These are phyloP conservation scores for Phytophthora citrophthora DNA, from an alignment of 352 stramenopile genomes.

Conservation along the genomic window DNA sequence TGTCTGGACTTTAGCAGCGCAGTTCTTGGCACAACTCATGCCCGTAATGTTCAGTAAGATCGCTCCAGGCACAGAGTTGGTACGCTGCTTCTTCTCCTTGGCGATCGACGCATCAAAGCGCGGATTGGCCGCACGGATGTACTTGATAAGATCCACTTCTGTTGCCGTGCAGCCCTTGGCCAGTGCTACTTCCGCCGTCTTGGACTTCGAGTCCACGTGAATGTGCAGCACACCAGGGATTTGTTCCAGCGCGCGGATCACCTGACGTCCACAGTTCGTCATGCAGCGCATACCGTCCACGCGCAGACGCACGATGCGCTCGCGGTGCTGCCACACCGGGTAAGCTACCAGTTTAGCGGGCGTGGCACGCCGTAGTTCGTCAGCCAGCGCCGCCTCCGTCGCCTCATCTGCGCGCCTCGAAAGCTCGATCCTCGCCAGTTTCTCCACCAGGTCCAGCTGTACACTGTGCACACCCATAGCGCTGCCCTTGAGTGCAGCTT, in stretches of 20 bases:
- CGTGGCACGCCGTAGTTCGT: slow-evolving; percentile 58
- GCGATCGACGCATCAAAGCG: slow-evolving; percentile 77
- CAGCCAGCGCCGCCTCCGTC: slow-evolving; percentile 58
- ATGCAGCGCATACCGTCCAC: slow-evolving; percentile 90
- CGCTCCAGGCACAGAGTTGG: slow-evolving; percentile 61
- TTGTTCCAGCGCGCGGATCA: slow-evolving; percentile 81
- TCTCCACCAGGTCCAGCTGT: slow-evolving; percentile 68
- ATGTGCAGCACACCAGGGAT: slow-evolving; percentile 86
- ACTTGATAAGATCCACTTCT: slow-evolving; percentile 89
- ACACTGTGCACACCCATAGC: slow-evolving; percentile 49
- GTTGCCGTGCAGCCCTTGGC: slow-evolving; percentile 82
- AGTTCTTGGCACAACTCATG: slow-evolving; percentile 81
- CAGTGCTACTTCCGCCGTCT: slow-evolving; percentile 76
- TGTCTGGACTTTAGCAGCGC: slow-evolving; percentile 59
- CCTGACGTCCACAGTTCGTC: slow-evolving; percentile 83
- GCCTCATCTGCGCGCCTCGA: slow-evolving; percentile 41
- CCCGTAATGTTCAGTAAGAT: slow-evolving; percentile 78
- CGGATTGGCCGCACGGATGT: slow-evolving; percentile 74
- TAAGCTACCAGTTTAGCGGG: slow-evolving; percentile 63
- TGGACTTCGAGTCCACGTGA: slow-evolving; percentile 84
- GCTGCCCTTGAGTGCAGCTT: slow-evolving; percentile 40
- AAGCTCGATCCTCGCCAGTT: slow-evolving; percentile 73
- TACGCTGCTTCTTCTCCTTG: slow-evolving; percentile 55
- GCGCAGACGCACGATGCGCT: slow-evolving; percentile 75
- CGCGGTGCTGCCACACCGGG: slow-evolving; percentile 83